Evolutionary conservation across 2,329 filamentous ascomycete genomes (phyloP), one percentile per base, ranked within the genome.

Genomic region (Colletotrichum sp.): DNA sequence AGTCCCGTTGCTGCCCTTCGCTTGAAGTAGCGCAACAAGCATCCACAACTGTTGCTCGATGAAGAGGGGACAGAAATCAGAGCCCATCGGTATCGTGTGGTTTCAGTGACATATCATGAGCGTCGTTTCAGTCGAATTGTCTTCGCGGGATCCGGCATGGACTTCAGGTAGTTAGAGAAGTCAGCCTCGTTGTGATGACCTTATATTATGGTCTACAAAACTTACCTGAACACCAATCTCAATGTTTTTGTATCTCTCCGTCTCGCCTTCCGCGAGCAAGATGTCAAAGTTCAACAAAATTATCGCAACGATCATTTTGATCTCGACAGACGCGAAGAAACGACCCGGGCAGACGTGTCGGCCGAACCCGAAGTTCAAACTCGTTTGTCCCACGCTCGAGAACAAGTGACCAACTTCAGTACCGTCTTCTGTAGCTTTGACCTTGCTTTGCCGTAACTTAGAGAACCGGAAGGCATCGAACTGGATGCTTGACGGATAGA

Each of bases 321-420:
- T 85, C 82, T 88, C 85, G 77, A 86, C 84, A 34, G 81, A 81
- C 15, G 86, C 86, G 76, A 88, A 87, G 83, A 88, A 88, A 0
- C 86, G 82, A 1, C 86, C 87, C 0, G 85, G 86, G 70, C 85
- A 86, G 6, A 84, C 85, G 75, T 86, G 83, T 28, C 82, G 81
- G 8, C 84, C 85, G 2, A 83, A 82, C 1, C 85, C 85, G 70
- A 85, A 86, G 24, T 82, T 83, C 60, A 85, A 79, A 68, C 80
- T 84, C 8, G 80, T 78, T 70, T 84, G 80, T 18, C 81, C 80
- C 38, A 81, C 80, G 48, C 84, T 83, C 77, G 82, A 85, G n/a
- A 84, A 85, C 73, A 88, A 87, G 78, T 88, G 87, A 18, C 69
- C 38, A 24, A 62, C 55, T 3, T 64, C 75, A 4, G 72, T 48